Percentiles rank a stretch among this genome's conserved stretches.
phyloP scores from a whole-genome alignment of 139 green algal species.

The Volvox africanus region DNA sequence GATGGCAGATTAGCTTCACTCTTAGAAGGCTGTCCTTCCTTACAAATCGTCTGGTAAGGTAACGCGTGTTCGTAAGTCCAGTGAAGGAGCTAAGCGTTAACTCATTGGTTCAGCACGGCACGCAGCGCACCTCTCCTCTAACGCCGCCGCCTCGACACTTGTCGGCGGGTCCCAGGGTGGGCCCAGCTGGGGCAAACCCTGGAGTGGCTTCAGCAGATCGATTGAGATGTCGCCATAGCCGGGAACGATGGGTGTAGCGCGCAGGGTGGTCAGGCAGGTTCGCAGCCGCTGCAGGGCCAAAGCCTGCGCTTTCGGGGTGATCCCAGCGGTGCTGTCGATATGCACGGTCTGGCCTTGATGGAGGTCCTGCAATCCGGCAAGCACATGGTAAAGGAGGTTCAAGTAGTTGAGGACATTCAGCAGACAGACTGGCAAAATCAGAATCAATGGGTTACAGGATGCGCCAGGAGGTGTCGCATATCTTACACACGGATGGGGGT shows the following conservation, averaged over 20 bases:
- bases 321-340: background rate
- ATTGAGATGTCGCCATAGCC: slow-evolving; percentile 10
- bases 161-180: background rate
- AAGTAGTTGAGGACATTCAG: too few species aligned
- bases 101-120: too few species aligned
- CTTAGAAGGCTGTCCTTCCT: too few species aligned
- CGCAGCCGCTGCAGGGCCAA: background rate
- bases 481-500: too few species aligned
- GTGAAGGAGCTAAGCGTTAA: too few species aligned
- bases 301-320: background rate
- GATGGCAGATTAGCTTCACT: too few species aligned
- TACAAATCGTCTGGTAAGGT: too few species aligned
- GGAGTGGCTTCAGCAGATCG: background rate
- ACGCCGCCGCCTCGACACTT: background rate
- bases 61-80: too few species aligned
- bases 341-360: background rate
- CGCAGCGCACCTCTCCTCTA: slow-evolving; percentile 19
- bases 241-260: slow-evolving; percentile 6
- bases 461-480: too few species aligned
- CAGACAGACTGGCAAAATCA: too few species aligned
- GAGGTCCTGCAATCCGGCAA: too few species aligned
- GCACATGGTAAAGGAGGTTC: background rate
- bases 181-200: slow-evolving; percentile 11
- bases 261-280: background rate
- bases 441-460: too few species aligned